Conservation (phyloP, 192 early-diverging fungal genomes). For the Mortierella antarctica region DNA sequence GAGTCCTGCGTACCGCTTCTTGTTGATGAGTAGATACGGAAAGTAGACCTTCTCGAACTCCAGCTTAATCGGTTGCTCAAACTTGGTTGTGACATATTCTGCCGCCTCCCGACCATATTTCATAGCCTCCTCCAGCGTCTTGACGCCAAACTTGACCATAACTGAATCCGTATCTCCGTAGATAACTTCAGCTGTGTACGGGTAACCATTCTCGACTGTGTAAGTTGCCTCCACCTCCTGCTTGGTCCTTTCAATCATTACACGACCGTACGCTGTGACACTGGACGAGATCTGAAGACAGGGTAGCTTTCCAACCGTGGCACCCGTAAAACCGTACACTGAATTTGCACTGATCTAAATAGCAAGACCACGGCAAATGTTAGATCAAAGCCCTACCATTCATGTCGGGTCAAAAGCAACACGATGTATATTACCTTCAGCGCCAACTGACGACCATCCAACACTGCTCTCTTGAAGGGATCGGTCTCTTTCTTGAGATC, state of each 20-base stretch:
- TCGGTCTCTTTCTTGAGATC: conserved; percentile 98
- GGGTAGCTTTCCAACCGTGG: conserved; percentile 90
- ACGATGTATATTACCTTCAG: conserved; percentile 70
- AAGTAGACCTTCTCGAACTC: conserved; percentile 99
- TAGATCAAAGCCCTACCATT: neutral
- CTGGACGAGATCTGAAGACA: conserved; percentile 94
- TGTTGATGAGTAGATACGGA: conserved; percentile 97
- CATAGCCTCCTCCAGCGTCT: conserved; percentile 87
- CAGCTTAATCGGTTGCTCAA: conserved; percentile 94
- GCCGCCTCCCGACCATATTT: conserved; percentile 85
- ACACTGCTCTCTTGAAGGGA: conserved; percentile 92
- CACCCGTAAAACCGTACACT: conserved; percentile 97
- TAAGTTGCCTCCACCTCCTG: conserved; percentile 84
- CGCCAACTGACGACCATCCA: conserved; percentile 97
- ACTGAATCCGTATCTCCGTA: conserved; percentile 99
- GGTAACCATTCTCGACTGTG: conserved; percentile 88
- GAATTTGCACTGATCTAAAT: conserved; percentile 91
- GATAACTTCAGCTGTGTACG: conserved; percentile 90
- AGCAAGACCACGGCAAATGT: neutral
- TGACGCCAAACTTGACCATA: conserved; percentile 97
- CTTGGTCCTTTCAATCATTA: conserved; percentile 95
- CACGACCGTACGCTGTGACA: conserved; percentile 93
- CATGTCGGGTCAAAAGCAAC: neutral
- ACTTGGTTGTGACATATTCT: conserved; percentile 83
- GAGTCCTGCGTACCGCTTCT: conserved; percentile 97